phyloP scores from a whole-genome alignment of 116 monocot species.

The Papilionanthe hybrid region DNA sequence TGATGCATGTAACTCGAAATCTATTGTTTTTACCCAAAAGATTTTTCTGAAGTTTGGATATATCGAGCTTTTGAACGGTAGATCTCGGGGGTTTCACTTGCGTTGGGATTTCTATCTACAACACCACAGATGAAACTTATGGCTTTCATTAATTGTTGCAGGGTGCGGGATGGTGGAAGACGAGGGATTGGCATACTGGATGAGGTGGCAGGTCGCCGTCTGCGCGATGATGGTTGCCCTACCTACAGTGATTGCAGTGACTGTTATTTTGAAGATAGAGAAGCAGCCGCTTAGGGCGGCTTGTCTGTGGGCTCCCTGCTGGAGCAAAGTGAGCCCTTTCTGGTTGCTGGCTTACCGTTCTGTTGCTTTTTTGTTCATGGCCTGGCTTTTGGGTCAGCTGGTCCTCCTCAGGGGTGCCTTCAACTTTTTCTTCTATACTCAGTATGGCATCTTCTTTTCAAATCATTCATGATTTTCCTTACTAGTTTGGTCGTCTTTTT shows the following conservation, averaged over 20 bases:
- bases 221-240: constrained; percentile 25
- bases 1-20: no score
- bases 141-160: neutral
- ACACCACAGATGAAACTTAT: neutral
- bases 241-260: constrained; percentile 21
- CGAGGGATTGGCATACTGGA: constrained; percentile 25
- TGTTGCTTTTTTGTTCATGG: constrained; percentile 30
- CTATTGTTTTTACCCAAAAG: no score
- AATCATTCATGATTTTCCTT: neutral
- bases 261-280: constrained; percentile 11
- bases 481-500: neutral
- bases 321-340: constrained; percentile 27
- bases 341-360: constrained; percentile 36
- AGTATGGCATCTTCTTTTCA: constrained; percentile 20
- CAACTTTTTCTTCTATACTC: constrained; percentile 60
- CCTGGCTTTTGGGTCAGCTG: constrained; percentile 12
- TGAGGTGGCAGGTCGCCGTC: constrained; percentile 31
- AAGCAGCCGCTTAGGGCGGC: constrained; percentile 5
- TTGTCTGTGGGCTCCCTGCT: constrained; percentile 41
- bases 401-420: constrained; percentile 23
- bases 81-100: no score
- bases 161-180: neutral
- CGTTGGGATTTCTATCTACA: neutral
- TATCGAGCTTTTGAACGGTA: no score
- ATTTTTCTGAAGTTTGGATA: no score